A percentile compares a stretch with the other conserved stretches of the same genome.
Evolutionary conservation across 257 asterid species (phyloP).

Genomic region (Scutellaria baicalensis): DNA sequence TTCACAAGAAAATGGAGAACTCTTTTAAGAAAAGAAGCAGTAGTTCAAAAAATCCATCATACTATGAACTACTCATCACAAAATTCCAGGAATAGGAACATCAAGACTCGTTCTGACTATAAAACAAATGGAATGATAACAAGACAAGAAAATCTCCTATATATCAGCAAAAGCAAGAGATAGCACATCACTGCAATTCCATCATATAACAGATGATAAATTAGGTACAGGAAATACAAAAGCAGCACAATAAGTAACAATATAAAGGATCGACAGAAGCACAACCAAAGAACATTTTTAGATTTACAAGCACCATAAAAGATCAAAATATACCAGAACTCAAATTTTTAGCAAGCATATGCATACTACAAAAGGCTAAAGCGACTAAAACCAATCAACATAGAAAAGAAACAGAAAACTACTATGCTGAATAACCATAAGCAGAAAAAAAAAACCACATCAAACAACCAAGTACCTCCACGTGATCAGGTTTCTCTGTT

Average conservation of each 20-base stretch:
- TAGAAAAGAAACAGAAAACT: neutral
- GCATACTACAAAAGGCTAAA: neutral
- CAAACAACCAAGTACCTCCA: conserved; percentile 41
- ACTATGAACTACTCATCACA: neutral
- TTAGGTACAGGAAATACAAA: neutral
- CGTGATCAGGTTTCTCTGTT: conserved; percentile 27
- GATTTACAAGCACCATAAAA: neutral
- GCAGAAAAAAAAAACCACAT: neutral
- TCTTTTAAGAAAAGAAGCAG: neutral
- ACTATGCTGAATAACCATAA: neutral
- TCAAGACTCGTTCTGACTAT: neutral
- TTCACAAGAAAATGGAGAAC: neutral
- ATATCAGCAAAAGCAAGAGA: neutral
- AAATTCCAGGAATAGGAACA: neutral
- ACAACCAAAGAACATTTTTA: neutral
- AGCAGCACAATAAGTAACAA: neutral
- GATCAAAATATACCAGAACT: neutral
- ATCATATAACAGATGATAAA: neutral
- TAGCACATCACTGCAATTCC: neutral
- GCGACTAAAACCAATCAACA: neutral
- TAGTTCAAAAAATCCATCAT: neutral
- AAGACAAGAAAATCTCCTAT: neutral
- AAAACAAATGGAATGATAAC: neutral
- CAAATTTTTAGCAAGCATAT: neutral
- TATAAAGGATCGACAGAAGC: neutral